Evolutionary conservation across 1,139 yeast species (phyloP).

Genomic region (Geotrichum histeridarum): DNA sequence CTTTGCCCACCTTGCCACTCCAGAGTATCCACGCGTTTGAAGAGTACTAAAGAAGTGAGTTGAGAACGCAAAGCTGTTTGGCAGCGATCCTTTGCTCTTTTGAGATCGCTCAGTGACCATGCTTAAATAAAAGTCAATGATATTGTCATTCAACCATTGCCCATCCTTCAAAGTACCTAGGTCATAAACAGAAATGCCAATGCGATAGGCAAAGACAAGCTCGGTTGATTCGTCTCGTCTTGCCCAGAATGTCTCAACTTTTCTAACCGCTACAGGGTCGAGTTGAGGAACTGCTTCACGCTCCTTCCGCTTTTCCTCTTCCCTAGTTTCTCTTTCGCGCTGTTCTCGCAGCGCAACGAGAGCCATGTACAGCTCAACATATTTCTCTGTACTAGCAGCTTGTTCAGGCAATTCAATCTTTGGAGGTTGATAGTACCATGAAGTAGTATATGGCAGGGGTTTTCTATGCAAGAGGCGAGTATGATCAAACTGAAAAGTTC

Average conservation of each 20-base stretch:
- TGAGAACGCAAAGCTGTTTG: conserved; percentile 63
- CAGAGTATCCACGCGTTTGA: conserved; percentile 60
- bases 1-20: conserved; percentile 87
- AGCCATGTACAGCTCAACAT: not conserved
- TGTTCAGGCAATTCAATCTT: not conserved
- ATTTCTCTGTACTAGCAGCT: not conserved
- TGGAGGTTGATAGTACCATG: not conserved
- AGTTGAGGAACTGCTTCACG: not conserved
- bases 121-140: conserved; percentile 76
- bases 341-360: not conserved
- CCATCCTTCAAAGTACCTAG: conserved; percentile 63
- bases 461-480: not conserved
- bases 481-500: not conserved
- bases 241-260: conserved; percentile 1
- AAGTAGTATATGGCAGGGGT: not conserved
- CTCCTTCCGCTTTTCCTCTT: not conserved
- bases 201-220: conserved; percentile 43
- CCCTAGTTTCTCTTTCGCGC: not conserved
- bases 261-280: not conserved
- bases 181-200: conserved; percentile 65
- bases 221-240: conserved; percentile 23
- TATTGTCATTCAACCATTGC: conserved; percentile 83
- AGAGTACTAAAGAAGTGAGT: conserved; percentile 81
- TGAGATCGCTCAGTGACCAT: conserved; percentile 47
- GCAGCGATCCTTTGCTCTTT: conserved; percentile 26